Percentiles rank a stretch among this genome's conserved stretches.
Evolutionary conservation across 2,329 filamentous ascomycete species (phyloP).

Genomic region (Ophiocordyceps sinensis): DNA sequence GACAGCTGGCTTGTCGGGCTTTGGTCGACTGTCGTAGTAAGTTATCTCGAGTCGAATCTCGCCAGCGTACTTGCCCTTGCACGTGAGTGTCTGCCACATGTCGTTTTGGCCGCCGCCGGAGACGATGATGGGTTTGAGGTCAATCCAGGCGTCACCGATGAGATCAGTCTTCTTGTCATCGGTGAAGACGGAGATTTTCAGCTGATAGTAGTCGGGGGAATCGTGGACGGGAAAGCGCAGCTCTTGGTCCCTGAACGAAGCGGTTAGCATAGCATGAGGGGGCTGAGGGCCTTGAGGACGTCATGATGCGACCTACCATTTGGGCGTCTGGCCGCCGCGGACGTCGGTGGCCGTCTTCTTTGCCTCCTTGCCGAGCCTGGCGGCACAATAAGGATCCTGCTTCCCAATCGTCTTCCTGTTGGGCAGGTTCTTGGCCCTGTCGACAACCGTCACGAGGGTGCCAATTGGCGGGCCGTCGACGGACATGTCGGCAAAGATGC

Average conservation of each 20-base stretch:
- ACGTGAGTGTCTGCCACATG: conserved; percentile 77
- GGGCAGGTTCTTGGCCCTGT: conserved; percentile 91
- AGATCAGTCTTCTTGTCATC: conserved; percentile 96
- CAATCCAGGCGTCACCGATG: conserved; percentile 88
- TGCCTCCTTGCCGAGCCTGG: conserved; percentile 85
- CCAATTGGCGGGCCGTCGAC: conserved; percentile 88
- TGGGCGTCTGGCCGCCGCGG: conserved; percentile 85
- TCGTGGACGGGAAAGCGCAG: conserved; percentile 93
- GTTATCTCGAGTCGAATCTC: conserved; percentile 92
- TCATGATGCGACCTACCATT: conserved; percentile 53
- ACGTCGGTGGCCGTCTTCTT: conserved; percentile 94
- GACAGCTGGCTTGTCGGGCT: conserved; percentile 53
- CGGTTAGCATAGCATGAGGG: conserved; percentile 5
- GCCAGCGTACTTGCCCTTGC: conserved; percentile 87
- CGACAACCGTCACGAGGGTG: conserved; percentile 80
- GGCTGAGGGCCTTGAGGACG: not conserved
- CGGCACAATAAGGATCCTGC: conserved; percentile 94
- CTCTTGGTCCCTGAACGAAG: conserved; percentile 71
- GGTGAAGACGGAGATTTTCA: conserved; percentile 94
- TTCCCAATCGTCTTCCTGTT: conserved; percentile 97
- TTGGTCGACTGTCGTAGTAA: conserved; percentile 81
- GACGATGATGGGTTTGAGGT: conserved; percentile 66
- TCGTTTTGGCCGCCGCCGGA: conserved; percentile 87
- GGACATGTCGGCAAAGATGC: conserved; percentile 88
- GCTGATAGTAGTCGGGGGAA: conserved; percentile 86